Evolutionary conservation across 2,329 filamentous ascomycete species (phyloP).

Genomic region (Endoconidiophora polonica): DNA sequence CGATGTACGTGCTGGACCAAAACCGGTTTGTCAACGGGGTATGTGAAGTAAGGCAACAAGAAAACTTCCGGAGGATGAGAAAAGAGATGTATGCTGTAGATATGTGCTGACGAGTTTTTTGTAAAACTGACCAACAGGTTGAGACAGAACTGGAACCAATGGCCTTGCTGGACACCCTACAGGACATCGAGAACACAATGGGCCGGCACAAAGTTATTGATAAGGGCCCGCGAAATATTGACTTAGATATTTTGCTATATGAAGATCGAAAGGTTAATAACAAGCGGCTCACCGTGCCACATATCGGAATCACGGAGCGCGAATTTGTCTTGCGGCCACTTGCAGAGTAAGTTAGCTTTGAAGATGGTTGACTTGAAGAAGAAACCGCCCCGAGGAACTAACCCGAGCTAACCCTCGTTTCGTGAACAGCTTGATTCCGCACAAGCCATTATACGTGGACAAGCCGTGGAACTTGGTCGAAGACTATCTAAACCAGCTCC

Average conservation of each 20-base stretch:
- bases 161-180: slow-evolving; percentile 61
- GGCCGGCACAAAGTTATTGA: slow-evolving; percentile 73
- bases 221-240: slow-evolving; percentile 88
- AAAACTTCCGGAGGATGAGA: slow-evolving; percentile 13
- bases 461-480: slow-evolving; percentile 44
- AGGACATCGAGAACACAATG: slow-evolving; percentile 65
- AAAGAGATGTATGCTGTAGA: background rate
- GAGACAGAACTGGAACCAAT: slow-evolving; percentile 63
- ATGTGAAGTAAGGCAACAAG: slow-evolving; percentile 51
- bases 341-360: slow-evolving; percentile 42
- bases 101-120: background rate
- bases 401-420: slow-evolving; percentile 1
- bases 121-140: slow-evolving; percentile 35
- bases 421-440: slow-evolving; percentile 34
- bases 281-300: slow-evolving; percentile 67
- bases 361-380: background rate
- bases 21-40: slow-evolving; percentile 79
- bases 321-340: slow-evolving; percentile 87
- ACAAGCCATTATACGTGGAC: slow-evolving; percentile 32
- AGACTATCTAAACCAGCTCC: slow-evolving; percentile 44
- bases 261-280: slow-evolving; percentile 47
- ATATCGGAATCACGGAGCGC: slow-evolving; percentile 69
- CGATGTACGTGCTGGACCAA: slow-evolving; percentile 93
- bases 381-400: background rate
- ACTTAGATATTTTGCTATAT: slow-evolving; percentile 83